A percentile compares a stretch with the other conserved stretches of the same genome.
phyloP scores from a whole-genome alignment of 176 grass and related monocot genomes.

The Tillandsia leiboldiana region DNA sequence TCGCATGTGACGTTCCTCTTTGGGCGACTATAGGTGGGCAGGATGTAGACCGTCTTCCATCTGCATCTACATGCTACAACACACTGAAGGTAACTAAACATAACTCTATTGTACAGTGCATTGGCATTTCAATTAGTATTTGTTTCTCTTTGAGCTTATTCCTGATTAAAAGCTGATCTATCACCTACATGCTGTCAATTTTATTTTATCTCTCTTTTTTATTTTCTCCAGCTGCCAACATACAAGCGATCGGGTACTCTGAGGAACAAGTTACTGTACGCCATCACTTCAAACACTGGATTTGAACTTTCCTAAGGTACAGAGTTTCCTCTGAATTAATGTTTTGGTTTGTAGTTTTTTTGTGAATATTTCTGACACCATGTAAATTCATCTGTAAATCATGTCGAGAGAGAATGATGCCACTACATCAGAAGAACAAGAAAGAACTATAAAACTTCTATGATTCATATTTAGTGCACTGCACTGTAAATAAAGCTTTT shows the following conservation, averaged over 20 bases:
- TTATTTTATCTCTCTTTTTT: neutral
- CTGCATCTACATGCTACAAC: slow-evolving; percentile 96
- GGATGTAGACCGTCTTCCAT: slow-evolving; percentile 89
- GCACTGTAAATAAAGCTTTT: neutral
- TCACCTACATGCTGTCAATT: neutral
- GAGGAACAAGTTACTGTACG: slow-evolving; percentile 82
- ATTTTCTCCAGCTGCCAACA: slow-evolving; percentile 53
- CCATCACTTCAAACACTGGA: slow-evolving; percentile 78
- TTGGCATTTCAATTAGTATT: neutral
- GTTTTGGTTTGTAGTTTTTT: slow-evolving; percentile 8
- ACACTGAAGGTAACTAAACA: slow-evolving; percentile 61
- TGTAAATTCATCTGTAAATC: slow-evolving; percentile 21
- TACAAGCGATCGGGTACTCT: slow-evolving; percentile 77
- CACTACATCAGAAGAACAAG: neutral
- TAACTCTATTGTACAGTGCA: neutral
- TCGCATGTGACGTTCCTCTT: slow-evolving; percentile 73
- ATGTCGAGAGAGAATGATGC: neutral
- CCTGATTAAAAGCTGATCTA: neutral
- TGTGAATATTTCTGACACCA: slow-evolving; percentile 38
- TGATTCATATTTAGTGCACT: neutral
- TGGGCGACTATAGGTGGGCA: slow-evolving; percentile 92
- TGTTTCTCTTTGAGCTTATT: neutral
- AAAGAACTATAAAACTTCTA: neutral
- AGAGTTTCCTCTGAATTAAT: slow-evolving; percentile 2
- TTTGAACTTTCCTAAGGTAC: slow-evolving; percentile 69